Conservation (phyloP, 768 basidiomycete species). For the Podaxis sp. region DNA sequence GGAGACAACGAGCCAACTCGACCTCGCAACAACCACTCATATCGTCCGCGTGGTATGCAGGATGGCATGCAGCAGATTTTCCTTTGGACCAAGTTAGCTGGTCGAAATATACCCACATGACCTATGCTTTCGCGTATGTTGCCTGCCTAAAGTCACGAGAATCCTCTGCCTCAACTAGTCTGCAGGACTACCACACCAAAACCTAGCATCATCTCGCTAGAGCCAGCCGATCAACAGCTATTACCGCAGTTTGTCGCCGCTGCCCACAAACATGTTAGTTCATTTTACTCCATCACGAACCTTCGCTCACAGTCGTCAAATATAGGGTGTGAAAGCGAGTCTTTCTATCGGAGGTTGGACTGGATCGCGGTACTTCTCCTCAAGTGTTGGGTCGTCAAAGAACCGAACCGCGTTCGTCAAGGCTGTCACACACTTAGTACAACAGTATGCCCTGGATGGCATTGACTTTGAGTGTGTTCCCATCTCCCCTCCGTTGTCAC, state of each 20-base stretch:
- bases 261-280: slow-evolving; percentile 38
- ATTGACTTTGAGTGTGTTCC: slow-evolving; percentile 60
- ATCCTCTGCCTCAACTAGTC: slow-evolving; percentile 5
- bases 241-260: slow-evolving; percentile 54
- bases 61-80: slow-evolving; percentile 40
- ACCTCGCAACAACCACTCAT: slow-evolving; percentile 18
- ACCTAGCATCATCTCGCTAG: slow-evolving; percentile 30
- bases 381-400: slow-evolving; percentile 46
- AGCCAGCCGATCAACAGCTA: slow-evolving; percentile 41
- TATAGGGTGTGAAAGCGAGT: slow-evolving; percentile 52
- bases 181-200: slow-evolving; percentile 39
- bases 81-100: slow-evolving; percentile 44
- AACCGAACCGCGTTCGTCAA: slow-evolving; percentile 61
- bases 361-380: slow-evolving; percentile 62
- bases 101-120: slow-evolving; percentile 52
- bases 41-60: slow-evolving; percentile 47
- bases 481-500: slow-evolving; percentile 1
- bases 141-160: not conserved
- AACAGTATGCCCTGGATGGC: slow-evolving; percentile 53
- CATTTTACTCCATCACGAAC: not conserved
- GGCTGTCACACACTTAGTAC: slow-evolving; percentile 47
- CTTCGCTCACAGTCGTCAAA: not conserved
- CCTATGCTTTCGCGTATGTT: slow-evolving; percentile 63
- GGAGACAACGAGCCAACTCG: slow-evolving; percentile 8
- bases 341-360: slow-evolving; percentile 70